phyloP scores from a whole-genome alignment of 495 filamentous ascomycete genomes.

The Parmelia sp. region DNA sequence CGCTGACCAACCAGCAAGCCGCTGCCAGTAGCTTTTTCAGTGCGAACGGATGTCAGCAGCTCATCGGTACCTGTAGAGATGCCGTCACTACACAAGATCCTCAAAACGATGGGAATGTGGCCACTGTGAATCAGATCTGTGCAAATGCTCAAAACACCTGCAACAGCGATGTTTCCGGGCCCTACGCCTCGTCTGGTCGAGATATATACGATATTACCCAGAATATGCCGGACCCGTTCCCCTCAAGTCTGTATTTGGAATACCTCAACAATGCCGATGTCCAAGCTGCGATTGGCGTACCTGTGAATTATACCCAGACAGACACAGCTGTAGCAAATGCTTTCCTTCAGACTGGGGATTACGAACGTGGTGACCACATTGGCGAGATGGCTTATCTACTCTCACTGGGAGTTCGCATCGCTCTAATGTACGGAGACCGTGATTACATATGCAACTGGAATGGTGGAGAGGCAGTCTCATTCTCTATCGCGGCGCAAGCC shows the following conservation, averaged over 20 bases:
- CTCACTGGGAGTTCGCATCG: constrained; percentile 38
- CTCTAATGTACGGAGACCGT: constrained; percentile 39
- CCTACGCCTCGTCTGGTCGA: constrained; percentile 39
- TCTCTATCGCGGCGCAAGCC: constrained; percentile 32
- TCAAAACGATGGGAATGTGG: constrained; percentile 37
- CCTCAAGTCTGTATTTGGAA: constrained; percentile 29
- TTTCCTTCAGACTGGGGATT: constrained; percentile 40
- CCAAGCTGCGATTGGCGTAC: constrained; percentile 28
- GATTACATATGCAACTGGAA: constrained; percentile 67
- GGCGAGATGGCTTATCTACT: constrained; percentile 49
- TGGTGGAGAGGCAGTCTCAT: constrained; percentile 37
- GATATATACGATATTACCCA: constrained; percentile 37
- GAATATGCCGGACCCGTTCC: constrained; percentile 27
- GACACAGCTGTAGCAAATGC: constrained; percentile 22
- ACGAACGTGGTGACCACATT: constrained; percentile 41
- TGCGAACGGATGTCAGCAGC: constrained; percentile 46
- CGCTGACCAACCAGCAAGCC: constrained; percentile 31
- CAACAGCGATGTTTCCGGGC: constrained; percentile 39
- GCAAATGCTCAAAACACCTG: constrained; percentile 41
- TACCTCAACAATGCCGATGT: constrained; percentile 30
- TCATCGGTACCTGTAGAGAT: constrained; percentile 45
- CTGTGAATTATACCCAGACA: constrained; percentile 27
- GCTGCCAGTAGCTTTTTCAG: constrained; percentile 39
- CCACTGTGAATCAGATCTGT: constrained; percentile 44
- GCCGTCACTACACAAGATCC: constrained; percentile 40